A percentile compares a stretch with the other conserved stretches of the same genome.
Evolutionary conservation across 2,329 filamentous ascomycete species (phyloP).

Genomic region (Sclerotinia nivalis): DNA sequence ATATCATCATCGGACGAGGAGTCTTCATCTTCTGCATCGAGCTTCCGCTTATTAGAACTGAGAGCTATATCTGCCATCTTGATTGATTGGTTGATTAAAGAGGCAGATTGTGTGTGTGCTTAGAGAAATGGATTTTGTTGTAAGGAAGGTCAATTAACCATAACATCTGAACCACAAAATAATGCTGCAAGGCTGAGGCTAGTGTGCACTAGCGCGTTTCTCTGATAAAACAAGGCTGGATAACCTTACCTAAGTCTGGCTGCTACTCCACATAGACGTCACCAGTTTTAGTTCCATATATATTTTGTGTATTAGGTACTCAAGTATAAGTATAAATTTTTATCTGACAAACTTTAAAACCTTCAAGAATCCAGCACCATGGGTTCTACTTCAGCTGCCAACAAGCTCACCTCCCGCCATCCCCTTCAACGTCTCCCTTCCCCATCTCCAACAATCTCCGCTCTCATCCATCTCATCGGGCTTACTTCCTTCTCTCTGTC

Average conservation of each 20-base stretch:
- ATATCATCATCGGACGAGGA: slow-evolving; percentile 85
- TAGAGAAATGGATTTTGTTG: neutral
- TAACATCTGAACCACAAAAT: neutral
- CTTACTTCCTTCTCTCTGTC: slow-evolving; percentile 54
- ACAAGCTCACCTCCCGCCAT: slow-evolving; percentile 46
- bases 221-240: neutral
- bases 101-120: neutral
- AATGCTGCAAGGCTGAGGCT: slow-evolving; percentile 22
- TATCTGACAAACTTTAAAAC: neutral
- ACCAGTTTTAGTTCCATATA: neutral
- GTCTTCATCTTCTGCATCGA: slow-evolving; percentile 34
- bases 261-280: slow-evolving; percentile 8
- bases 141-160: neutral
- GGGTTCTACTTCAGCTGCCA: slow-evolving; percentile 5
- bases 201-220: neutral
- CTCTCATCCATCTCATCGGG: slow-evolving; percentile 59
- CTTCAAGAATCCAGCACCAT: neutral
- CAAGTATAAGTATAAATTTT: neutral
- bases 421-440: slow-evolving; percentile 65
- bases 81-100: neutral
- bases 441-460: slow-evolving; percentile 64
- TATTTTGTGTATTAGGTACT: neutral
- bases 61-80: slow-evolving; percentile 43
- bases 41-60: slow-evolving; percentile 55
- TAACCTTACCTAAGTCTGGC: slow-evolving; percentile 1